A percentile compares a stretch with the other conserved stretches of the same genome.
phyloP scores from a whole-genome alignment of 2,329 filamentous ascomycete genomes.

The Cercospora zeina region DNA sequence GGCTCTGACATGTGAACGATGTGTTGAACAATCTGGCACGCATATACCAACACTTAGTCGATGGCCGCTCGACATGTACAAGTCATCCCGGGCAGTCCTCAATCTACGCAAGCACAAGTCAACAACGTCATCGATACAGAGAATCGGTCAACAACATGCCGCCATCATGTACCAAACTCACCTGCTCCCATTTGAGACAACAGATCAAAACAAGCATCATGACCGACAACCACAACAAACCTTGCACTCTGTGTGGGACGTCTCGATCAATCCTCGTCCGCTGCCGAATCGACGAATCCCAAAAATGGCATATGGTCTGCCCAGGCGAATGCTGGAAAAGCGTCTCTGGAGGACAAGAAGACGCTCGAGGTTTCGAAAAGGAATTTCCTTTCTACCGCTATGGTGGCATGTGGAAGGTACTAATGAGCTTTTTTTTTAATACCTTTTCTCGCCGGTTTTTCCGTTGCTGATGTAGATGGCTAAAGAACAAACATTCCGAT shows the following conservation, averaged over 20 bases:
- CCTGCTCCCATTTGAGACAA: neutral
- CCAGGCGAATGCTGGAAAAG: constrained; percentile 47
- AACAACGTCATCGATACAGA: constrained; percentile 14
- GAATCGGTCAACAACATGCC: neutral
- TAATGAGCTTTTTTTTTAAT: neutral
- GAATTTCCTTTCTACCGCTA: constrained; percentile 43
- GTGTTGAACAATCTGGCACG: too few relatives aligned
- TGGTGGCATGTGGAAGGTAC: constrained; percentile 47
- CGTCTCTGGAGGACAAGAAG: constrained; percentile 48
- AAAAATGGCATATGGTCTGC: constrained; percentile 49
- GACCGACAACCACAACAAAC: constrained; percentile 38
- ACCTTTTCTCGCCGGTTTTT: neutral
- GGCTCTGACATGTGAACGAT: neutral
- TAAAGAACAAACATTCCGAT: constrained; percentile 42
- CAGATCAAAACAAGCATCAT: constrained; percentile 7
- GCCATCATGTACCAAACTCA: neutral
- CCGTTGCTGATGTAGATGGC: neutral
- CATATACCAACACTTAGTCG: too few relatives aligned
- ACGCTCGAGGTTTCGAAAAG: constrained; percentile 40
- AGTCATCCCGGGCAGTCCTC: neutral
- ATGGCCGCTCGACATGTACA: neutral
- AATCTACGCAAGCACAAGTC: constrained; percentile 10
- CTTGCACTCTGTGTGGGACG: constrained; percentile 46
- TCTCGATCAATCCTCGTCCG: constrained; percentile 46
- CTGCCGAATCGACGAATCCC: constrained; percentile 46